Evolutionary conservation across 2,329 filamentous ascomycete genomes (phyloP), one percentile per base, ranked within the genome.

Genomic region (Cercospora beticola): DNA sequence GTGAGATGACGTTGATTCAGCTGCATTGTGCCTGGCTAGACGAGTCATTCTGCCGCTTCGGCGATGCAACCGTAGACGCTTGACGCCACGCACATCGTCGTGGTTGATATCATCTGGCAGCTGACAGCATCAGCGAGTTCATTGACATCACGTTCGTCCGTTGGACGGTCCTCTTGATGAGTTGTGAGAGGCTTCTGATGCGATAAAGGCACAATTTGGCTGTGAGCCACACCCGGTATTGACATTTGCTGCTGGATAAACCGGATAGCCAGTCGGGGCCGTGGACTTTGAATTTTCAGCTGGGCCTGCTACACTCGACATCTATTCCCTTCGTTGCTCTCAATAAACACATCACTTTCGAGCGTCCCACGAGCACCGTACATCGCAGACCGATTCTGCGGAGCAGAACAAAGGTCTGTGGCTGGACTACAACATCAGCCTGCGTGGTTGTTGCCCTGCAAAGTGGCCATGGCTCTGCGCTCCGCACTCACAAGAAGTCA

Each of bases 21-120:
- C 59, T 28, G 59, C 59, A 62, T 62, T 21, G 59, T 43, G 33
- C 59, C 36, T 60, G 58, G 30, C 58, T 60, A 60, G 58, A 40
- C 59, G 59, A 62, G 54, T 58, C 54, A 58, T 58, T 58, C 10
- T 31, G 23, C 26, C 8, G 30, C 8, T 58, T 31, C 54, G 26
- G 26, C 26, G 30, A 58, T 30, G 21, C 26, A 30, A 16, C 54
- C 16, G 54, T 58, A 9, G 54, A 31, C 54, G 54, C 54, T 31
- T 31, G 54, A 58, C 54, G 26, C 30, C 14, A 58, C 26, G 18
- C 26, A 10, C 30, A 28, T 58, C 54, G 26, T 58, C 54, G 21
- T 31, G n/a, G 52, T 26, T 31, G 30, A 28, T 26, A 33, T 30
- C 26, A 58, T 28, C 26, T 58, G 26, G 26, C 36, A 14, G 21